These are phyloP conservation scores for Moricandia arvensis DNA, from an alignment of 345 rosid genomes.

Conservation along the genomic window DNA sequence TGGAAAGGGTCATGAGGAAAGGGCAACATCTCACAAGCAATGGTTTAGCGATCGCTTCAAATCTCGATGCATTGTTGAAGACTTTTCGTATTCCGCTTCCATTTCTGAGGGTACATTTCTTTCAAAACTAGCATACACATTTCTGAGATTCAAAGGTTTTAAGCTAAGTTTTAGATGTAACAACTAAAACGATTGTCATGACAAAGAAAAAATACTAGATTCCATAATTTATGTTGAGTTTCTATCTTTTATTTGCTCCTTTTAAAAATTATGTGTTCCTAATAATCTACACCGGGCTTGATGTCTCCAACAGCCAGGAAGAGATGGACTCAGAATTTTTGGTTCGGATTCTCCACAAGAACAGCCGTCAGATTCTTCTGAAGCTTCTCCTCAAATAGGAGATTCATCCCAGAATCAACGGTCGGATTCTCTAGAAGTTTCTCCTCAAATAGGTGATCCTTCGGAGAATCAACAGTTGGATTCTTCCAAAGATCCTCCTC, in stretches of 20 bases:
- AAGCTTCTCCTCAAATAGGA: background rate
- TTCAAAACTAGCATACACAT: background rate
- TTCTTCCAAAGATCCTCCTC: background rate
- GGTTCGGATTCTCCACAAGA: slow-evolving; percentile 11
- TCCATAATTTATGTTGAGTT: background rate
- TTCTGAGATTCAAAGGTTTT: background rate
- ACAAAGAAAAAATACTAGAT: too few relatives aligned
- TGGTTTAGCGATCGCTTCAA: slow-evolving; percentile 63
- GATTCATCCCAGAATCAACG: background rate
- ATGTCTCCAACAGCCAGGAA: slow-evolving; percentile 9
- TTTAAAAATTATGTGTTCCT: background rate
- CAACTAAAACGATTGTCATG: background rate
- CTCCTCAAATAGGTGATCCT: background rate
- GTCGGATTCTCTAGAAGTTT: background rate
- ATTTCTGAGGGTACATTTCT: slow-evolving; percentile 29
- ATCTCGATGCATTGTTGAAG: slow-evolving; percentile 40
- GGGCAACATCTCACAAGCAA: slow-evolving; percentile 63
- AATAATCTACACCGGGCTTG: background rate
- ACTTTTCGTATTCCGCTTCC: slow-evolving; percentile 33
- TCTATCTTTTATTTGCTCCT: background rate
- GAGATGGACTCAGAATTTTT: slow-evolving; percentile 4
- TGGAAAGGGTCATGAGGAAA: slow-evolving; percentile 44
- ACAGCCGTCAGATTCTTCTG: background rate
- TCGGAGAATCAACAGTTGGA: background rate
- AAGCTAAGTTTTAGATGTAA: background rate